phyloP scores from a whole-genome alignment of 192 early-diverging fungal genomes.

The Piromyces finnis region DNA sequence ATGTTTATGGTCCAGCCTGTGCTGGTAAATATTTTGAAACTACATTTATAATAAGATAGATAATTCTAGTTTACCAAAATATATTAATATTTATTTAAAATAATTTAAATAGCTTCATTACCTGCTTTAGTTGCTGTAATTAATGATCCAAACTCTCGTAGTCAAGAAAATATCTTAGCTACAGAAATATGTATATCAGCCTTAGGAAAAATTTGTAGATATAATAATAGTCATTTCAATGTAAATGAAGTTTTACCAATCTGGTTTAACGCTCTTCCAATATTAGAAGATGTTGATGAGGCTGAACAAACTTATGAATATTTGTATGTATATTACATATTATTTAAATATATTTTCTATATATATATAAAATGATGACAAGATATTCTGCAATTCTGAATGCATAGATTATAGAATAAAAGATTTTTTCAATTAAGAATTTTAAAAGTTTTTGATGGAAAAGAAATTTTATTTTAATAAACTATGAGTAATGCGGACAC shows the following conservation, averaged over 20 bases:
- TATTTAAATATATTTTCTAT: background rate
- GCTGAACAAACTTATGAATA: constrained; percentile 58
- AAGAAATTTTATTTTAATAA: background rate
- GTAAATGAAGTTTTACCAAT: constrained; percentile 23
- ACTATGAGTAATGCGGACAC: background rate
- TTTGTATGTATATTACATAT: constrained; percentile 49
- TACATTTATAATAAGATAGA: no score
- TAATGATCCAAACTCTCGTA: constrained; percentile 39
- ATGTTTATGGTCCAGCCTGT: constrained; percentile 55
- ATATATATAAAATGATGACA: background rate
- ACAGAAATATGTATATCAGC: constrained; percentile 91
- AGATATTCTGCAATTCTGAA: background rate
- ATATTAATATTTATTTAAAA: constrained; percentile 1
- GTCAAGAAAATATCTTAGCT: constrained; percentile 58
- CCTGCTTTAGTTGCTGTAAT: constrained; percentile 55
- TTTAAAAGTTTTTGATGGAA: no score
- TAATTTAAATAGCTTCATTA: constrained; percentile 33
- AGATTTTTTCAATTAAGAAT: no score
- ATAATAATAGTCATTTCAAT: constrained; percentile 38
- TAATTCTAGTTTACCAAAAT: no score
- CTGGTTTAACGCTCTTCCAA: constrained; percentile 67
- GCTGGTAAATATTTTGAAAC: constrained; percentile 15
- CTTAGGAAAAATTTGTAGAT: constrained; percentile 70
- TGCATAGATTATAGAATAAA: background rate
- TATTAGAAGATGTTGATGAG: constrained; percentile 78